Evolutionary conservation across 225 moss, liverwort and hornwort genomes (phyloP).

Genomic region (Polytrichum commune): DNA sequence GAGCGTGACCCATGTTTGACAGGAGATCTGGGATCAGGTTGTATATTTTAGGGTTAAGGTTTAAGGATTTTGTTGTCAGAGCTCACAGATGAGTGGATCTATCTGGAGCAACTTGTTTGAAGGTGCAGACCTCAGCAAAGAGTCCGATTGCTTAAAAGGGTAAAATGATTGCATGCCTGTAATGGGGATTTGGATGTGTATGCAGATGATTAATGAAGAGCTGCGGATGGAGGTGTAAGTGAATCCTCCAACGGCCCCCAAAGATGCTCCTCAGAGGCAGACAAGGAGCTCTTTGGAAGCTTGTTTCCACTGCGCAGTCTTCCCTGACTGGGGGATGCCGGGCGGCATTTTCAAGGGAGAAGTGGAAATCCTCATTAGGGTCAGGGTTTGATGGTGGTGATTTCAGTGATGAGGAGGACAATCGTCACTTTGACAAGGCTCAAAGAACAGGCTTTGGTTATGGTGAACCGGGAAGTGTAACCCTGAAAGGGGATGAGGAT

Average conservation of each 20-base stretch:
- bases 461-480: slow-evolving; percentile 44
- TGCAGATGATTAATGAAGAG: too few species aligned
- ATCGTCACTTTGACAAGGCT: slow-evolving; percentile 23
- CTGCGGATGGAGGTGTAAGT: not conserved
- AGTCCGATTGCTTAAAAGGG: too few species aligned
- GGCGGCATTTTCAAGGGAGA: slow-evolving; percentile 13
- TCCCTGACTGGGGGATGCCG: slow-evolving; percentile 1
- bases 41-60: too few species aligned
- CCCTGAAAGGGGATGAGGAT: slow-evolving; percentile 41
- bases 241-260: too few species aligned
- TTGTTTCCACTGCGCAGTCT: slow-evolving; percentile 16
- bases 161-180: too few species aligned
- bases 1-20: too few species aligned
- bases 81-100: too few species aligned
- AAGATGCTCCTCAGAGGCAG: slow-evolving; percentile 17
- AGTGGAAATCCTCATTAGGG: slow-evolving; percentile 43
- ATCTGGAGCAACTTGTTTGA: too few species aligned
- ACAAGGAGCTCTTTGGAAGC: slow-evolving; percentile 11
- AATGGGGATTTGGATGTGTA: too few species aligned
- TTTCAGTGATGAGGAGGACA: slow-evolving; percentile 54
- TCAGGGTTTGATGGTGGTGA: slow-evolving; percentile 54
- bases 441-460: slow-evolving; percentile 31
- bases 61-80: too few species aligned
- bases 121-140: too few species aligned
- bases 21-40: too few species aligned